Percentiles rank a stretch among this genome's conserved stretches.
Conservation (phyloP, 2,329 filamentous ascomycete species). For the Plectosphaerella sp. region DNA sequence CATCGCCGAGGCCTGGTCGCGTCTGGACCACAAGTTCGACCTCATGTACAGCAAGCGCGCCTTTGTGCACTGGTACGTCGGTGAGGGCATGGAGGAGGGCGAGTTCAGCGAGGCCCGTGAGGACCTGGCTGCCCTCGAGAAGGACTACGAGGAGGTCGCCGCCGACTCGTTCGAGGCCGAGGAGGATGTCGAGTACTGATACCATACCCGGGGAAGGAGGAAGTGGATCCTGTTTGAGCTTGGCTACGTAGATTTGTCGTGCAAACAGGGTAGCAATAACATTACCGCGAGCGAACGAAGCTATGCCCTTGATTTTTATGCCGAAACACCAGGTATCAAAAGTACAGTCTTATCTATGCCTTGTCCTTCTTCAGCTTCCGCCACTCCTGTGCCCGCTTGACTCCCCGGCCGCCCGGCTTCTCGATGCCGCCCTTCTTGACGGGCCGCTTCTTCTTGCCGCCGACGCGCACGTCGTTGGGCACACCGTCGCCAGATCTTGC, state of each 20-base stretch:
- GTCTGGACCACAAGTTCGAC: slow-evolving; percentile 71
- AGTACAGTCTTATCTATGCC: neutral
- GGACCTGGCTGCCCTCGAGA: slow-evolving; percentile 79
- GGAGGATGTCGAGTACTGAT: slow-evolving; percentile 77
- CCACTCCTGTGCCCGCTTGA: slow-evolving; percentile 38
- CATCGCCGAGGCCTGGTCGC: slow-evolving; percentile 69
- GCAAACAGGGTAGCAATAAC: no score
- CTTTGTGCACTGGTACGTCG: slow-evolving; percentile 77
- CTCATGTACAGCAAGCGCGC: slow-evolving; percentile 77
- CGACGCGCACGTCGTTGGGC: slow-evolving; percentile 57
- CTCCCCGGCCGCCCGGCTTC: slow-evolving; percentile 31
- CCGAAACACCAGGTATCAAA: slow-evolving; percentile 4
- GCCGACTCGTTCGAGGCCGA: slow-evolving; percentile 64
- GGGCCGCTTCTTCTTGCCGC: slow-evolving; percentile 46
- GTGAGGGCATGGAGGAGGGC: slow-evolving; percentile 89
- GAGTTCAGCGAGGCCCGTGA: slow-evolving; percentile 86
- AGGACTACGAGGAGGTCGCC: slow-evolving; percentile 83
- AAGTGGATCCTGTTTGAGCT: slow-evolving; percentile 2
- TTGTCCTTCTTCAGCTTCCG: slow-evolving; percentile 29
- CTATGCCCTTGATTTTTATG: no score
- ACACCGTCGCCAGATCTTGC: slow-evolving; percentile 64
- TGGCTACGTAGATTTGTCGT: slow-evolving; percentile 1
- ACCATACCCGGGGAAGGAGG: slow-evolving; percentile 3
- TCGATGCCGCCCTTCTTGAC: slow-evolving; percentile 23
- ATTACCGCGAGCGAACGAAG: neutral